Percentiles rank a stretch among this genome's conserved stretches.
phyloP scores from a whole-genome alignment of 495 filamentous ascomycete genomes.

The Podospora pseudoanserina region DNA sequence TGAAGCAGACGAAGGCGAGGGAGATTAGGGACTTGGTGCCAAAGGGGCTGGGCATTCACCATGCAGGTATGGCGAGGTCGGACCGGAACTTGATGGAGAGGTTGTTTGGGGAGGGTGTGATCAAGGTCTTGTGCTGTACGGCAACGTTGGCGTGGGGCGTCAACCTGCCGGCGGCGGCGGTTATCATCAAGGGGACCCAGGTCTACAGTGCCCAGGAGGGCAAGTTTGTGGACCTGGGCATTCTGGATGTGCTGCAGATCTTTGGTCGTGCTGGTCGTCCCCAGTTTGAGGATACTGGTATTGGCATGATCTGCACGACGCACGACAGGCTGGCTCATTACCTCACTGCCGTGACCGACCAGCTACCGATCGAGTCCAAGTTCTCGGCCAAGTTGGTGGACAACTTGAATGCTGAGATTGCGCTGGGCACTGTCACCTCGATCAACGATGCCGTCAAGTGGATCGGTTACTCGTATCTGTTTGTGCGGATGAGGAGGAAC shows the following conservation, averaged over 20 bases:
- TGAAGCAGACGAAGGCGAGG: conserved; percentile 74
- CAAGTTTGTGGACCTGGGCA: conserved; percentile 94
- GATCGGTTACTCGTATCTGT: conserved; percentile 97
- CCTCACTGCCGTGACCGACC: conserved; percentile 85
- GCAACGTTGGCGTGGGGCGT: conserved; percentile 98
- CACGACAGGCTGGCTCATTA: conserved; percentile 92
- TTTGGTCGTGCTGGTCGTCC: conserved; percentile 97
- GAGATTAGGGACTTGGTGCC: conserved; percentile 86
- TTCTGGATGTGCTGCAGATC: conserved; percentile 96
- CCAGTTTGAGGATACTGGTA: conserved; percentile 93
- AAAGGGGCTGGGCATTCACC: conserved; percentile 90
- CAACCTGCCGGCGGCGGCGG: conserved; percentile 93
- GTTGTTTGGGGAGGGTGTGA: conserved; percentile 79
- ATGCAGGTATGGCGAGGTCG: conserved; percentile 89
- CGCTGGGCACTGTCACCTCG: conserved; percentile 90
- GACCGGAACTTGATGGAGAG: conserved; percentile 92
- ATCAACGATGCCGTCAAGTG: conserved; percentile 92
- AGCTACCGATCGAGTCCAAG: conserved; percentile 91
- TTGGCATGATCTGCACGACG: conserved; percentile 94
- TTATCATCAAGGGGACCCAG: conserved; percentile 97
- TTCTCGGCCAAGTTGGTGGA: conserved; percentile 90
- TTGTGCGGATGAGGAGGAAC: conserved; percentile 90
- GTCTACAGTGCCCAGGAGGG: conserved; percentile 94
- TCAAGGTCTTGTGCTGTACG: conserved; percentile 97
- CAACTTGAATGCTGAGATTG: conserved; percentile 93